phyloP scores from a whole-genome alignment of 345 rosid species.

The Clausena lansium region DNA sequence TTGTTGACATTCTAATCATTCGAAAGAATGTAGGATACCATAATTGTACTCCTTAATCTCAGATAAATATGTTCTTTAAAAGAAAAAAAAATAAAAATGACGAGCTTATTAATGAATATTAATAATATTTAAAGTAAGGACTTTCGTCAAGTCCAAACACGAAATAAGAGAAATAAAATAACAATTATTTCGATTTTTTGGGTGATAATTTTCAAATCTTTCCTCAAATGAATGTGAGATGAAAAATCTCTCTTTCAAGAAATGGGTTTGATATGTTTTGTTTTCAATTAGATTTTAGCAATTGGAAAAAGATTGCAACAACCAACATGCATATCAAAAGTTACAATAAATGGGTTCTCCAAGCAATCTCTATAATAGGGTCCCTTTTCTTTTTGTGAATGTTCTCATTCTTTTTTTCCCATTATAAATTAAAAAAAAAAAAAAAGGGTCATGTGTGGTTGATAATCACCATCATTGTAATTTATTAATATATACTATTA shows the following conservation, averaged over 20 bases:
- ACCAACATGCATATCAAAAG: constrained; percentile 23
- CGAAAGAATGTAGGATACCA: too few relatives aligned
- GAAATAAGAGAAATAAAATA: too few relatives aligned
- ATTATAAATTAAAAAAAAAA: background rate
- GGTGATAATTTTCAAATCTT: background rate
- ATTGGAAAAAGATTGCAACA: constrained; percentile 8
- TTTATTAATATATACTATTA: background rate
- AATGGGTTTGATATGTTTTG: background rate
- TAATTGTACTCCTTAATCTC: background rate
- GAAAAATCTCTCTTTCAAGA: too few relatives aligned
- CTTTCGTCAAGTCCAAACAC: background rate
- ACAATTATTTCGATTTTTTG: background rate
- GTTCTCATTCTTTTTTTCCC: constrained; percentile 10
- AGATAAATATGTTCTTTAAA: background rate
- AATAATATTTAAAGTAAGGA: background rate
- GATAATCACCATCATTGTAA: background rate
- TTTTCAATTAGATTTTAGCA: constrained; percentile 3
- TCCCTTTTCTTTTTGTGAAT: constrained; percentile 10
- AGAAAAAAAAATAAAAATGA: background rate
- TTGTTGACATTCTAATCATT: too few relatives aligned
- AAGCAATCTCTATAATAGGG: constrained; percentile 16
- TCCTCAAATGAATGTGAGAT: too few relatives aligned
- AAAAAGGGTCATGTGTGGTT: background rate
- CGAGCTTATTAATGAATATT: background rate
- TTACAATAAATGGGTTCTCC: constrained; percentile 25